Conservation (phyloP, 495 filamentous ascomycete species). For the Glutinoglossum americanum region DNA sequence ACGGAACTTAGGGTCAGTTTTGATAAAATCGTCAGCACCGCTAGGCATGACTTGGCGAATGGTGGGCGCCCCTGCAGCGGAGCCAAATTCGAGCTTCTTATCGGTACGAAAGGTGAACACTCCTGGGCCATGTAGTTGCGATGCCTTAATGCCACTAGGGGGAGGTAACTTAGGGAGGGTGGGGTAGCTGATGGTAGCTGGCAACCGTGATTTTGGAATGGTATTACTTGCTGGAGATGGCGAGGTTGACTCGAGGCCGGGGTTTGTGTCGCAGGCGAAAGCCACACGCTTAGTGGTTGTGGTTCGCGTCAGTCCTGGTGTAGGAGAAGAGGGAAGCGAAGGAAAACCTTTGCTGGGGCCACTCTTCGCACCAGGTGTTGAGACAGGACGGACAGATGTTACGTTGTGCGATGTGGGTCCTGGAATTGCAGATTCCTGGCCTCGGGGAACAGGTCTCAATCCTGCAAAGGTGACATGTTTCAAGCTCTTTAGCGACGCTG, state of each 20-base stretch:
- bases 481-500: background rate
- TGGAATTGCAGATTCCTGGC: background rate
- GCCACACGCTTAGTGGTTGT: conserved; percentile 14
- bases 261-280: conserved; percentile 23
- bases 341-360: conserved; percentile 26
- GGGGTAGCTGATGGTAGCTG: conserved; percentile 11
- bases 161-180: conserved; percentile 8
- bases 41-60: conserved; percentile 34
- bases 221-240: conserved; percentile 23
- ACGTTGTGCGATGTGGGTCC: background rate
- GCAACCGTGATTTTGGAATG: background rate
- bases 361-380: background rate
- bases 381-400: background rate
- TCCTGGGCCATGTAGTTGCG: conserved; percentile 16
- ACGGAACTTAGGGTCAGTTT: conserved; percentile 22
- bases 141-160: conserved; percentile 10
- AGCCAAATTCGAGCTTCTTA: conserved; percentile 30
- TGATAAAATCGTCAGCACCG: conserved; percentile 5
- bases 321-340: conserved; percentile 25
- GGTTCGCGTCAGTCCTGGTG: conserved; percentile 11
- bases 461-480: conserved; percentile 4
- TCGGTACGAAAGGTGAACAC: conserved; percentile 39
- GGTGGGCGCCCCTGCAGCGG: conserved; percentile 24
- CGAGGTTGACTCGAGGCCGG: conserved; percentile 15
- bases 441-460: background rate